Conservation (phyloP, 192 early-diverging fungal genomes). For the Nowakowskiella sp. region DNA sequence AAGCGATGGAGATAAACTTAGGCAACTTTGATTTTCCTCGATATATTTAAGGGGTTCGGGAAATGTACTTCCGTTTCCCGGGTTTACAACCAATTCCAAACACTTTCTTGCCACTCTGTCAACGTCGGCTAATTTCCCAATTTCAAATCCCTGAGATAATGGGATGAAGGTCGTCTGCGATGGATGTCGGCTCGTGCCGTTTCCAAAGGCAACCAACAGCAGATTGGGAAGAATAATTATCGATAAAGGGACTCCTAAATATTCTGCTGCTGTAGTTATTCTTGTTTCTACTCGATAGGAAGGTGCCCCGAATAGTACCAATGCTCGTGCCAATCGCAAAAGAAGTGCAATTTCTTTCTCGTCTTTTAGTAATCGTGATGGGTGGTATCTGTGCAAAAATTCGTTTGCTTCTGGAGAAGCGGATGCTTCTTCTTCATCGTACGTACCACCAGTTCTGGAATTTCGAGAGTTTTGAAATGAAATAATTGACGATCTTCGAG, state of each 20-base stretch:
- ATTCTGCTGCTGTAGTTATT: constrained; percentile 13
- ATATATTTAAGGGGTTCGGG: too few relatives aligned
- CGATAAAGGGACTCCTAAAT: constrained; percentile 13
- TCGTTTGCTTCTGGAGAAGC: too few relatives aligned
- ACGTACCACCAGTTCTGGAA: too few relatives aligned
- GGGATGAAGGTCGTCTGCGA: constrained; percentile 11
- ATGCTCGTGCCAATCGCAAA: constrained; percentile 5
- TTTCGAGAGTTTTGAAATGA: too few relatives aligned
- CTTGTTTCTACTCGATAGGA: constrained; percentile 21
- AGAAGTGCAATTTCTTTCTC: background rate
- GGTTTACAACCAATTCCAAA: too few relatives aligned
- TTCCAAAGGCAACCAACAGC: constrained; percentile 15
- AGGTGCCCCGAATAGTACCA: constrained; percentile 17
- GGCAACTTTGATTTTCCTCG: too few relatives aligned
- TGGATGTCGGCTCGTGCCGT: constrained; percentile 14
- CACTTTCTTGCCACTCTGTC: constrained; percentile 18
- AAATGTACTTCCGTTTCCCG: too few relatives aligned
- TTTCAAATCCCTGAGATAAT: constrained; percentile 5
- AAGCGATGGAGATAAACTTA: too few relatives aligned
- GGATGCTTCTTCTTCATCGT: too few relatives aligned
- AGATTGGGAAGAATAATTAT: constrained; percentile 17
- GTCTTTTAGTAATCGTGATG: background rate
- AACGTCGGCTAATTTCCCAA: constrained; percentile 14
- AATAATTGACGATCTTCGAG: too few relatives aligned
- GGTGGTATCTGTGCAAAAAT: too few relatives aligned